Base-by-base conservation (phyloP, 2,329 filamentous ascomycete genomes). In the Emmonsiellopsis sp. region DNA sequence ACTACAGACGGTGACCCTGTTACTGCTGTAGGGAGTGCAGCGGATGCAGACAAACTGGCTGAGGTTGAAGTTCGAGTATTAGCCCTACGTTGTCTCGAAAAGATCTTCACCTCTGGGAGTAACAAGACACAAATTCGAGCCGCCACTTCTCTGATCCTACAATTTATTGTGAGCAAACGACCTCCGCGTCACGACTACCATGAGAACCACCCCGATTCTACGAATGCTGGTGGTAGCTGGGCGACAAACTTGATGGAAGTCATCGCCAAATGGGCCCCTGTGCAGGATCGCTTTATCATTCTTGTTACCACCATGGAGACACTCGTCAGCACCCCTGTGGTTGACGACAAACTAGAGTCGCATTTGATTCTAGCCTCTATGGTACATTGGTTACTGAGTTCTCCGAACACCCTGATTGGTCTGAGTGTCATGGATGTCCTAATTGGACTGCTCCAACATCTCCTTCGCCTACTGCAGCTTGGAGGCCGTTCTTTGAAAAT, bases 381-480 rank as follows among this genome's bases (percentile, higher is more conserved):
- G 70, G 83, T 96, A 55, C 84, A 88, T 56, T 88, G 87, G 57
- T 77, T 97, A 8, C 76, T 98, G 46, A 85, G 86, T 50, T 96
- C 92, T 0, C 84, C 92, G 42, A 84, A 95, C 65, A 97, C 96
- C 69, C 79, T 97, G 65, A 96, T 98, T 57, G 93, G 93, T 1
- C 76, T 98, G 45, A 96, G 91, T 66, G 87, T 97, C 51, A 97
- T 97, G 84, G 93, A 98, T 67, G 85, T 97, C 15, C 76, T 97
- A 31, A 77, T 95, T 11, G 87, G 89, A 1, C 77, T 98, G 11
- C 82, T 96, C 58, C 85, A 89, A 59, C 89, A 95, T 65, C 86
- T 92, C 66, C 82, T 89, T 60, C 80, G 84, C 62, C 75, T 95
- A 7, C 78, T 95, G 11, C 86, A 89, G 62, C 77, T 89, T 31